Percentiles rank a stretch among this genome's conserved stretches.
Conservation (phyloP, 768 basidiomycete species). For the Boletus barrowsii region DNA sequence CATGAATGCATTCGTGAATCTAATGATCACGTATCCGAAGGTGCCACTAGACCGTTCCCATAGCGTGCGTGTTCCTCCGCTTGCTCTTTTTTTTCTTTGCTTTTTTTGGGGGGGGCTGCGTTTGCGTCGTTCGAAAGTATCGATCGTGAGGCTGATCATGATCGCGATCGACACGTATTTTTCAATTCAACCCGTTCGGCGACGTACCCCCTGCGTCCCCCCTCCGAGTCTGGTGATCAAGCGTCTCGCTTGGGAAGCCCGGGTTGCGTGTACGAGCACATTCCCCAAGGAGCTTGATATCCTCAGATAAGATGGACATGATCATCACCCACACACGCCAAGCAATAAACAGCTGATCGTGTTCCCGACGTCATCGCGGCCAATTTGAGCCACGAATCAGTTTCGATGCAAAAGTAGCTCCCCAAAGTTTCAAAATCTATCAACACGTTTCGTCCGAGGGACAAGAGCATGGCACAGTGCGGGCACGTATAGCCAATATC, state of each 20-base stretch:
- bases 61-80: no score
- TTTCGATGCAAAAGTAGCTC: neutral
- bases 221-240: neutral
- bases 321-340: neutral
- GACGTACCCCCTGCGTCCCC: neutral
- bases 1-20: no score
- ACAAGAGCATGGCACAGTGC: neutral
- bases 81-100: no score
- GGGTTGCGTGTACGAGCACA: neutral
- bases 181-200: neutral
- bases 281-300: neutral
- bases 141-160: neutral
- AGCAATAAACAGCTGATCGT: neutral
- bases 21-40: no score
- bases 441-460: neutral
- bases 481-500: constrained; percentile 22
- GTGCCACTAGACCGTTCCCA: no score
- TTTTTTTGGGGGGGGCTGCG: no score
- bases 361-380: neutral
- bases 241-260: neutral
- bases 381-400: neutral
- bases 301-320: neutral
- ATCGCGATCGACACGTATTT: neutral
- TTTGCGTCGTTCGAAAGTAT: no score
- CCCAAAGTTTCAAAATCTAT: neutral